A percentile compares a stretch with the other conserved stretches of the same genome.
phyloP scores from a whole-genome alignment of 805 yeast genomes.

The Suhomyces faveliae region DNA sequence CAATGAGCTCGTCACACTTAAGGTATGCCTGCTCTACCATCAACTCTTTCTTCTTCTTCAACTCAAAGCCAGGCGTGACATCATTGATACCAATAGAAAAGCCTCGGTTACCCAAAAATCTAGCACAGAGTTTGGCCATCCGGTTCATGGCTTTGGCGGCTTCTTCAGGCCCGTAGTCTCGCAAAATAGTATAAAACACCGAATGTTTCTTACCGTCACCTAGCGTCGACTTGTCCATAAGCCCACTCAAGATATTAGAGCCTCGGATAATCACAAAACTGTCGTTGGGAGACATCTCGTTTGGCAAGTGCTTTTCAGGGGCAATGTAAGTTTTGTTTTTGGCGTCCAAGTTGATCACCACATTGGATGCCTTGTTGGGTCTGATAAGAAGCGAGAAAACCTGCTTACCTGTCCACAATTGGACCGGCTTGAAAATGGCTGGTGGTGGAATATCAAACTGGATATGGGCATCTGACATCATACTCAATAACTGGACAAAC shows the following conservation, averaged over 20 bases:
- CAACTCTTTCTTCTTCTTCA: constrained; percentile 74
- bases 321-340: constrained; percentile 87
- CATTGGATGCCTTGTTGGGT: constrained; percentile 76
- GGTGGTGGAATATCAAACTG: constrained; percentile 97
- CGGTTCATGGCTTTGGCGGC: constrained; percentile 97
- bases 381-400: constrained; percentile 82
- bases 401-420: constrained; percentile 97
- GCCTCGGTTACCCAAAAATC: constrained; percentile 92
- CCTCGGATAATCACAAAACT: constrained; percentile 91
- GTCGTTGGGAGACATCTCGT: constrained; percentile 97
- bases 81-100: constrained; percentile 97
- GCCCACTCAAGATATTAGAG: constrained; percentile 84
- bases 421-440: constrained; percentile 82
- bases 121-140: constrained; percentile 98
- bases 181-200: constrained; percentile 87
- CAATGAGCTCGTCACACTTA: constrained; percentile 88
- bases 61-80: constrained; percentile 86
- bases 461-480: constrained; percentile 91
- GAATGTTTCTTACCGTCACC: constrained; percentile 99
- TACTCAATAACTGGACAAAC: constrained; percentile 75
- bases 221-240: constrained; percentile 92
- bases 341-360: constrained; percentile 88
- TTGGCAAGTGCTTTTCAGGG: constrained; percentile 69
- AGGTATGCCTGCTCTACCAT: constrained; percentile 89
- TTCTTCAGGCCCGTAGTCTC: constrained; percentile 96